phyloP scores from a whole-genome alignment of 208 protist genomes.

The Leishmania martiniquensis region DNA sequence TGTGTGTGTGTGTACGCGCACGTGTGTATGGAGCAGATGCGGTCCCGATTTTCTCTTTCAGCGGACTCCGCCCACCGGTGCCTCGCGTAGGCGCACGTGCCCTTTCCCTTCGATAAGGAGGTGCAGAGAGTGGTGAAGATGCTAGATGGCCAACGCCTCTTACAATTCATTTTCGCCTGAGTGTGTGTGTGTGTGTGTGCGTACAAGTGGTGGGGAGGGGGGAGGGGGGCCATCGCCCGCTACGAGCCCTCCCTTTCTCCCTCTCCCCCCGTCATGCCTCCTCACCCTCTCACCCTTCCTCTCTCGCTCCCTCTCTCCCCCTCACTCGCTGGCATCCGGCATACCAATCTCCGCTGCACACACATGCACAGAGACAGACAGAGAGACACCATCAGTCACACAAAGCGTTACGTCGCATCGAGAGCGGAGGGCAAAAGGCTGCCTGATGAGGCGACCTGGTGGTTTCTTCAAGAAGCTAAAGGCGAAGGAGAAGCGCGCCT shows the following conservation, averaged over 20 bases:
- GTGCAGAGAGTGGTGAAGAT: no score
- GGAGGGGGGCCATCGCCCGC: no score
- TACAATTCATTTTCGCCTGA: neutral
- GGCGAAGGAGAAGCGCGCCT: slow-evolving; percentile 66
- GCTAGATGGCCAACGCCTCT: no score
- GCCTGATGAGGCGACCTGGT: slow-evolving; percentile 61
- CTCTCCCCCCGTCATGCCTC: neutral
- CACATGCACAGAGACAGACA: neutral
- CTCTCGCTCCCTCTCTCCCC: neutral
- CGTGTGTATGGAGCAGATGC: neutral
- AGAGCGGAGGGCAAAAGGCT: no score
- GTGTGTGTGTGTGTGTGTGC: no score
- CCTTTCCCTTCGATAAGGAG: no score
- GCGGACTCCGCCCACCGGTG: neutral
- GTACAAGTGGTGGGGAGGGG: no score
- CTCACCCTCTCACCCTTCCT: neutral
- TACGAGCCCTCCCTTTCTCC: neutral
- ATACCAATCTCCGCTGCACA: neutral
- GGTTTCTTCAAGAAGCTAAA: slow-evolving; percentile 88
- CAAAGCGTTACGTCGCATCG: no score
- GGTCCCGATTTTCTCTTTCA: slow-evolving; percentile 2
- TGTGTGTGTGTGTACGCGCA: neutral
- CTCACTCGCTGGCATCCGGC: slow-evolving; percentile 1
- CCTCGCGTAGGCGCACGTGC: slow-evolving; percentile 16
- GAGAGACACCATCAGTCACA: neutral